phyloP scores from a whole-genome alignment of 805 yeast genomes.

The Barnettozyma wickerhamii region DNA sequence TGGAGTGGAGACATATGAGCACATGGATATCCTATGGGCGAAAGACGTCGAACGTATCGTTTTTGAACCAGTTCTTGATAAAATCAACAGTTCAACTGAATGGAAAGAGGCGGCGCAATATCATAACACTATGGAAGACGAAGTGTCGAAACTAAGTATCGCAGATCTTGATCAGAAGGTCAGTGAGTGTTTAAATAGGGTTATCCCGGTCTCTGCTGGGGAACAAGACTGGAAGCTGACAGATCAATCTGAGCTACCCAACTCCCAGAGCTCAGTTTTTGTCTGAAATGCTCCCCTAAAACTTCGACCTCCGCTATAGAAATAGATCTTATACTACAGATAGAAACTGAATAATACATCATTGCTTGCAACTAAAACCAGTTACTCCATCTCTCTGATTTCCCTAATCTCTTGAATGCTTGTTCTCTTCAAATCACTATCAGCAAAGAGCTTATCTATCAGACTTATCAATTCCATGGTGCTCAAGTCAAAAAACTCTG shows the following conservation, averaged over 20 bases:
- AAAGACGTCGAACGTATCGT: conserved; percentile 43
- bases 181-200: no score
- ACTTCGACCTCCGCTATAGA: no score
- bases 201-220: no score
- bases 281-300: conserved; percentile 2
- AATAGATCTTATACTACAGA: no score
- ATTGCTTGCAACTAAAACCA: not conserved
- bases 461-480: conserved; percentile 34
- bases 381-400: conserved; percentile 38
- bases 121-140: no score
- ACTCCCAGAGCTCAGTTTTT: conserved; percentile 11
- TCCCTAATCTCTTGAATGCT: conserved; percentile 37
- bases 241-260: not conserved
- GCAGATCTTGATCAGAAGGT: no score
- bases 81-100: no score
- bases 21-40: conserved; percentile 80
- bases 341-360: no score
- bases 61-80: conserved; percentile 42
- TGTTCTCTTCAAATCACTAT: conserved; percentile 30
- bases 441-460: conserved; percentile 37
- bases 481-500: conserved; percentile 34
- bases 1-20: conserved; percentile 61
- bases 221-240: no score
- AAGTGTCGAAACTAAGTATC: no score
- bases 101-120: no score